Evolutionary conservation across 176 grass and related monocot species (phyloP).

Genomic region (Ensete ventricosum): DNA sequence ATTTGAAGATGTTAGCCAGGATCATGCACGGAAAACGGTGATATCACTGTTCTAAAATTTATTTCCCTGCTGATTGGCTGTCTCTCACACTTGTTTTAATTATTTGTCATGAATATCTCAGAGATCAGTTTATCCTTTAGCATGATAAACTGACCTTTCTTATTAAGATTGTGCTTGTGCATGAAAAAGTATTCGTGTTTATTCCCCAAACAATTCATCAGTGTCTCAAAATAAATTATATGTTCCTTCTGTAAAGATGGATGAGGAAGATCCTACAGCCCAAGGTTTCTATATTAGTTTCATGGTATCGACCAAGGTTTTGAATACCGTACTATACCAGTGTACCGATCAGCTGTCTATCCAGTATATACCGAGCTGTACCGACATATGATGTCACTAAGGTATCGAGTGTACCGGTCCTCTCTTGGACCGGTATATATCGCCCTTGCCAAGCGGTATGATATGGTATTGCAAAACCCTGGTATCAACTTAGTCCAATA

Average conservation of each 20-base stretch:
- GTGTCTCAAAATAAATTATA: neutral
- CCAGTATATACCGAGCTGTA: too few relatives aligned
- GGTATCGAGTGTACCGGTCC: too few relatives aligned
- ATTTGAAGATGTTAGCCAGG: conserved; percentile 98
- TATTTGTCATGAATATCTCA: neutral
- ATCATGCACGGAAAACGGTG: conserved; percentile 93
- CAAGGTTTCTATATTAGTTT: too few relatives aligned
- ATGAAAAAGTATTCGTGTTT: neutral
- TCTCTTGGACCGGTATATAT: too few relatives aligned
- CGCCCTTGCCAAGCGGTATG: too few relatives aligned
- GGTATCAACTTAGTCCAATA: too few relatives aligned
- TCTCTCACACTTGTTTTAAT: conserved; percentile 1
- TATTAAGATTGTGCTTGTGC: neutral
- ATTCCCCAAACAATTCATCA: neutral
- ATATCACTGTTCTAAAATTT: neutral
- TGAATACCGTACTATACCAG: too few relatives aligned
- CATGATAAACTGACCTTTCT: neutral
- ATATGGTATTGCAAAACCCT: too few relatives aligned
- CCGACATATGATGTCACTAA: too few relatives aligned
- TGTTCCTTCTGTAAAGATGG: neutral
- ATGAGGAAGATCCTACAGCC: neutral
- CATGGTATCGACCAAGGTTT: too few relatives aligned
- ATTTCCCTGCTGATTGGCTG: conserved; percentile 2
- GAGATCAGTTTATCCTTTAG: neutral
- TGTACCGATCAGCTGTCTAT: too few relatives aligned